Evolutionary conservation across 345 rosid species (phyloP), one percentile per base, ranked within the genome.

Genomic region (Euphorbia lathyris): DNA sequence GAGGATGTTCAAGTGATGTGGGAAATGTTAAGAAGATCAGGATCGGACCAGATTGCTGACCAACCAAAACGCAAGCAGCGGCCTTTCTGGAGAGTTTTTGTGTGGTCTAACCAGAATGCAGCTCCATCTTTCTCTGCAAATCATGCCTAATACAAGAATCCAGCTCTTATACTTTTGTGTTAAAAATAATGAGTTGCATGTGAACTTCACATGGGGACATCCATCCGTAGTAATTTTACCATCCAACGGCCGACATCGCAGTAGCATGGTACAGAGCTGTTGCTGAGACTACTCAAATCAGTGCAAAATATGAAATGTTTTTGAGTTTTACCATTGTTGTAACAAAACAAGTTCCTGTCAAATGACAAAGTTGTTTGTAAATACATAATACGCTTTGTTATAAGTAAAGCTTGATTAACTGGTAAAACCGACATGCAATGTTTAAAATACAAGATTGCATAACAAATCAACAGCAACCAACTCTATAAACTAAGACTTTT

Each of bases 1-100:
- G 80, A 86, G 65, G 93, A 88, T 67, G 86, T 87, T 70, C 87
- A 85, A 62, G 89, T 87, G 63, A 87, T 87, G 92, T 87, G 89
- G 92, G 89, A 87, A 77, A 85, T 87, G 83, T 86, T 87, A 72
- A 80, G 72, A 40, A 74, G 83, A 74, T 73, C 89, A 7, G 92
- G 85, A 52, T 27, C 78, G 0, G 88, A 79, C 68, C 58, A 73
- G 72, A 60, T 71, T 1, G 78, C 61, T 23, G 64, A 59, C 60
- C 74, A 69, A 59, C 59, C 74, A 29, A 85, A 84, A 72, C 81
- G 83, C 63, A 81, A 79, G 76, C 84, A 72, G 30, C 74, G 86
- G 23, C 84, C 86, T 10, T 84, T 85, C 43, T 82, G 92, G 88
- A 79, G 86, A 70, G 79, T 83, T 48, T 78, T 81, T 50, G 78